Base-by-base conservation (phyloP, 495 filamentous ascomycete species). In the Staphylotrichum longicolle region DNA sequence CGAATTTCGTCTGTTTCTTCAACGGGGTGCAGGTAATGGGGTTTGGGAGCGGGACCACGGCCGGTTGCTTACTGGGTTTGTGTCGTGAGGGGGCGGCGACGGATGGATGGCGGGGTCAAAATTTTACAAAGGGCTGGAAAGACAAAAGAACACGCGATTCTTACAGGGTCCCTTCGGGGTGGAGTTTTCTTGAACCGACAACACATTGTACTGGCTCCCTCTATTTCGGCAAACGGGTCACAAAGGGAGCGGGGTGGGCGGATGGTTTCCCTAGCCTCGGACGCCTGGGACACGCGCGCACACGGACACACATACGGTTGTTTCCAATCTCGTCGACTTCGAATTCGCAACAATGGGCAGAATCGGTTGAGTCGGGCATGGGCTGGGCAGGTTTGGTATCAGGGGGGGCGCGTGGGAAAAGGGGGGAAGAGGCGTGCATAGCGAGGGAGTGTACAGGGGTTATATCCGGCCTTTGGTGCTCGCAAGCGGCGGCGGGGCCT, bases 361-460 rank as follows among this genome's bases (percentile, higher is more conserved):
- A 60, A 45, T 52, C 46, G 40, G 42, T 58, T 50, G 61, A 40
- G 49, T 42, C 45, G 15, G 64, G 57, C 62, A 66, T 65, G 54
- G 66, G 57, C 60, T 49, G 58, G 61, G 51, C 52, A 47, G 52
- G 58, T 55, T 63, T 54, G 41, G 65, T 68, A 62, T 68, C 58
- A 55, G 61, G 64, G 64, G 56, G 77, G 72, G 77, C 57, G 49
- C 40, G 48, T 46, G 57, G 72, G 71, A 78, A 77, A 72, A 66
- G 61, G 61, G 44, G 68, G 70, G 50, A 27, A 56, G 57, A 57
- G 76, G 73, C 76, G 80, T 80, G 80, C 78, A 80, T 79, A 84
- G 79, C 82, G 84, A 81, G 74, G 82, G 82, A 82, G 82, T 81
- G 80, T 78, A 77, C 77, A 77, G 82, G 81, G 80, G 52, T 61